Evolutionary conservation across 805 yeast species (phyloP).

Genomic region (Cephaloascus albidus): DNA sequence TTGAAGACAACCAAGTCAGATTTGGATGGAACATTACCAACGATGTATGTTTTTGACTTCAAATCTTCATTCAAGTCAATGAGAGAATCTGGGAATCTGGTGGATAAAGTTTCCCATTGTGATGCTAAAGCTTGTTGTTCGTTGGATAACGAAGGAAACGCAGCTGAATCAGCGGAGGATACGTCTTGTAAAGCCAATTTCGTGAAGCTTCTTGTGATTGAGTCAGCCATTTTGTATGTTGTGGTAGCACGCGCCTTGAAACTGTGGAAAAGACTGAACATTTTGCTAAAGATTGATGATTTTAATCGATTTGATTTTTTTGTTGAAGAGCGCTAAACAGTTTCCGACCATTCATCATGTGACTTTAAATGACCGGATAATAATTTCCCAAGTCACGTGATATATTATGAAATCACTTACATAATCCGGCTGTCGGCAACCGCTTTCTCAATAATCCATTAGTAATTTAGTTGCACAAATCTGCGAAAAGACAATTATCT

Average conservation of each 20-base stretch:
- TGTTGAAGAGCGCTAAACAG: background rate
- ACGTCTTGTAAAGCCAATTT: slow-evolving; percentile 20
- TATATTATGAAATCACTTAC: too few species aligned
- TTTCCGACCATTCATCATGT: background rate
- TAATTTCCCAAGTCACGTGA: too few species aligned
- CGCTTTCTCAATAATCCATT: too few species aligned
- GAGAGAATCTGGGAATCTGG: slow-evolving; percentile 39
- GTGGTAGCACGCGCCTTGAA: slow-evolving; percentile 7
- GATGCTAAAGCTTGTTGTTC: slow-evolving; percentile 64
- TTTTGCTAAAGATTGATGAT: too few species aligned
- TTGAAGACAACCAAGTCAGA: slow-evolving; percentile 70
- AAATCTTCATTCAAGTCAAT: slow-evolving; percentile 56
- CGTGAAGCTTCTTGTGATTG: slow-evolving; percentile 14
- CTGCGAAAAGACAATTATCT: too few species aligned
- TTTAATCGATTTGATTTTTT: too few species aligned
- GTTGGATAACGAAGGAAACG: slow-evolving; percentile 19
- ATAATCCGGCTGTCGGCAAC: too few species aligned
- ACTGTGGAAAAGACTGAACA: background rate
- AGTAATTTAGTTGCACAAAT: too few species aligned
- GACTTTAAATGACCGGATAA: background rate
- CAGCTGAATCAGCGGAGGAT: slow-evolving; percentile 7
- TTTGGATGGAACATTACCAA: slow-evolving; percentile 56
- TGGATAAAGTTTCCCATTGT: slow-evolving; percentile 73
- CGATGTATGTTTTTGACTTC: slow-evolving; percentile 60
- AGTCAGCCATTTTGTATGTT: slow-evolving; percentile 20